A percentile compares a stretch with the other conserved stretches of the same genome.
Evolutionary conservation across 352 stramenopile species (phyloP).

Genomic region (Phytophthora uliginosa): DNA sequence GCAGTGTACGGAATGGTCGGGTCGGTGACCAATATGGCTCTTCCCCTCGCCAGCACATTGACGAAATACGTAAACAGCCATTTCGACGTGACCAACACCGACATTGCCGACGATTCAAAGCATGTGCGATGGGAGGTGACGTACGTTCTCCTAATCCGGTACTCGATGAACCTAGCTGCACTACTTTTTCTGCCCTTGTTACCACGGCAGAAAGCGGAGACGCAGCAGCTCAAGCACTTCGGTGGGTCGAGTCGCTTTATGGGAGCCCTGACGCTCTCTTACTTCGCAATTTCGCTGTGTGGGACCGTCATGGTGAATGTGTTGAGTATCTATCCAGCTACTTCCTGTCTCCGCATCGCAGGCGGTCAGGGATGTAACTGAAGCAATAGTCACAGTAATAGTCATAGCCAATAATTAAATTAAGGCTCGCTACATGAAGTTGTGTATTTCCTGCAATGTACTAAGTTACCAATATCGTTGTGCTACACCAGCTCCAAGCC

Average conservation of each 20-base stretch:
- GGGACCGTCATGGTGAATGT: constrained; percentile 44
- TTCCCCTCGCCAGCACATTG: constrained; percentile 50
- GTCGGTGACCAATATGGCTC: constrained; percentile 51
- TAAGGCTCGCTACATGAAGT: neutral
- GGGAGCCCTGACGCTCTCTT: constrained; percentile 42
- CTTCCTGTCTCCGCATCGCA: constrained; percentile 30
- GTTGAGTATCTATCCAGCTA: constrained; percentile 37
- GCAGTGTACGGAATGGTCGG: constrained; percentile 52
- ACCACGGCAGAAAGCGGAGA: constrained; percentile 56
- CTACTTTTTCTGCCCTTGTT: constrained; percentile 48
- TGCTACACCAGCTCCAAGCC: too few species aligned
- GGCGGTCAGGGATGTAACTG: constrained; percentile 25
- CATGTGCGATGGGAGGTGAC: constrained; percentile 53
- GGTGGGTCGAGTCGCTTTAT: constrained; percentile 47
- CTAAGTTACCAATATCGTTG: too few species aligned
- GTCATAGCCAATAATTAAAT: constrained; percentile 3
- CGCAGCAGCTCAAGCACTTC: constrained; percentile 43
- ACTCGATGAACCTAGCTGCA: constrained; percentile 39
- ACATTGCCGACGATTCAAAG: constrained; percentile 47
- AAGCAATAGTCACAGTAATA: neutral
- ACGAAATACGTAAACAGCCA: constrained; percentile 43
- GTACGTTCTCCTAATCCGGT: constrained; percentile 54
- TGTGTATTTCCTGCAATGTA: too few species aligned
- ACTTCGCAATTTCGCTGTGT: constrained; percentile 32
- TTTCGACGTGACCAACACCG: constrained; percentile 51